phyloP scores from a whole-genome alignment of 1,139 yeast genomes.

The Kodamaea derodonti region DNA sequence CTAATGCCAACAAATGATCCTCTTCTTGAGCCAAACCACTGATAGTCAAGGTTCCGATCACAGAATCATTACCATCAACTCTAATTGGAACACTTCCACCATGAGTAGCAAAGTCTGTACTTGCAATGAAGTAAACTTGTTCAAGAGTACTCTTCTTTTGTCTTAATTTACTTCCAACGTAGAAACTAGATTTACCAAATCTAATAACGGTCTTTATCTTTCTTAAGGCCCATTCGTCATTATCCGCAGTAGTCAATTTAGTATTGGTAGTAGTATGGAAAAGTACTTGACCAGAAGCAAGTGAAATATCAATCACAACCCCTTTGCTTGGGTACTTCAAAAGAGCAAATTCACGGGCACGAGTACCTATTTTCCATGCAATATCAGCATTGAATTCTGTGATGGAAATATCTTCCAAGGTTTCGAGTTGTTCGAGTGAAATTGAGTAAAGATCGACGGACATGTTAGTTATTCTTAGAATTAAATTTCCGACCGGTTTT shows the following conservation, averaged over 20 bases:
- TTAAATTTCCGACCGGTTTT: too few relatives aligned
- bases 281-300: slow-evolving; percentile 46
- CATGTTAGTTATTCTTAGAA: not conserved
- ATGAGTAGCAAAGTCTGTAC: slow-evolving; percentile 52
- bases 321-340: slow-evolving; percentile 22
- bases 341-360: slow-evolving; percentile 27
- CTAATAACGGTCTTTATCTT: slow-evolving; percentile 50
- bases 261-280: slow-evolving; percentile 46
- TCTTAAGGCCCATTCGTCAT: slow-evolving; percentile 57
- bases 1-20: slow-evolving; percentile 42
- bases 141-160: slow-evolving; percentile 26
- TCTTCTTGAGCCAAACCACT: slow-evolving; percentile 53
- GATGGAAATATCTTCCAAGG: slow-evolving; percentile 16
- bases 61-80: slow-evolving; percentile 38
- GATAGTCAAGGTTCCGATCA: slow-evolving; percentile 55
- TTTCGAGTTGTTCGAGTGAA: slow-evolving; percentile 6
- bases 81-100: slow-evolving; percentile 63
- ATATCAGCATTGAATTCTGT: slow-evolving; percentile 23
- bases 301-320: slow-evolving; percentile 50
- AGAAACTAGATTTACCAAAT: slow-evolving; percentile 52
- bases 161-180: slow-evolving; percentile 47
- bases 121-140: slow-evolving; percentile 39
- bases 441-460: not conserved
- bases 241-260: slow-evolving; percentile 45
- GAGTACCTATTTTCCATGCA: slow-evolving; percentile 37